phyloP scores from a whole-genome alignment of 345 rosid genomes.

The Luvunga scandens region DNA sequence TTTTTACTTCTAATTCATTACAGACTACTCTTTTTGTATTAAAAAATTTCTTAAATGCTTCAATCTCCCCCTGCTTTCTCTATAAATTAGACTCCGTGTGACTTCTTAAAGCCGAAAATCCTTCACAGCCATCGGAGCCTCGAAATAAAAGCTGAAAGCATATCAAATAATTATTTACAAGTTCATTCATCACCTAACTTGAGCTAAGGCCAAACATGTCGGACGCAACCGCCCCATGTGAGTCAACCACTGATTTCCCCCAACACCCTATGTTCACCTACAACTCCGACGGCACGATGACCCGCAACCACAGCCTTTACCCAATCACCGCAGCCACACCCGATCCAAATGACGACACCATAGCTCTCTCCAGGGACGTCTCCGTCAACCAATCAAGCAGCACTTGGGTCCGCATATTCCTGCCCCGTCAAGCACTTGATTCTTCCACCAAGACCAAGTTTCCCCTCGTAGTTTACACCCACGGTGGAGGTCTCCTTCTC shows the following conservation, averaged over 20 bases:
- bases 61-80: no score
- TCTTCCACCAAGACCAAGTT: conserved; percentile 23
- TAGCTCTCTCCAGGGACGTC: conserved; percentile 25
- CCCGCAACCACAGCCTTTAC: not conserved
- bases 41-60: no score
- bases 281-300: not conserved
- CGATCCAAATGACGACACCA: not conserved
- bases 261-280: not conserved
- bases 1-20: no score
- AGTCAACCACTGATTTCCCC: not conserved
- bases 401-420: conserved; percentile 35
- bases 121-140: no score
- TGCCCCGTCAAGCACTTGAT: conserved; percentile 18
- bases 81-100: no score
- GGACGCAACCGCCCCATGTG: not conserved
- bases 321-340: not conserved
- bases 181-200: no score
- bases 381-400: conserved; percentile 27
- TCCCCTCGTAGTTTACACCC: conserved; percentile 60
- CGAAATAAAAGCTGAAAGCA: no score
- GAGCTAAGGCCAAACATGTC: no score
- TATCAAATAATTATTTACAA: no score
- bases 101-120: no score
- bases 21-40: no score
- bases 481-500: conserved; percentile 60